Evolutionary conservation across 768 basidiomycete genomes (phyloP).

Genomic region (Hygrocybe punicea): DNA sequence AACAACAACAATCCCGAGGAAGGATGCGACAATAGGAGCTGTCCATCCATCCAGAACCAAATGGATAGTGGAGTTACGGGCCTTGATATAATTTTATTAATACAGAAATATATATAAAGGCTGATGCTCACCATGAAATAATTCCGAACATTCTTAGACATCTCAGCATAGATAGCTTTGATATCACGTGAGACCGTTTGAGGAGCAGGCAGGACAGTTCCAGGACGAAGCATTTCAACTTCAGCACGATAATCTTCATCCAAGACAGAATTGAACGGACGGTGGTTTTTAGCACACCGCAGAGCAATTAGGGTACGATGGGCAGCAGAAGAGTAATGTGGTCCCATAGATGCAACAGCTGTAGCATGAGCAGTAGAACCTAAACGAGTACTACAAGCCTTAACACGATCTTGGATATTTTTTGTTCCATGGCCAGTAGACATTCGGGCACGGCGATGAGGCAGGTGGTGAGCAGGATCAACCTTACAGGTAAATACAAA

Average conservation of each 20-base stretch:
- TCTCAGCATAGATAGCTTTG: constrained; percentile 10
- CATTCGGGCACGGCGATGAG: constrained; percentile 1
- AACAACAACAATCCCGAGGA: constrained; percentile 31
- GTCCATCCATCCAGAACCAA: constrained; percentile 37
- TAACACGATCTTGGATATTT: constrained; percentile 7
- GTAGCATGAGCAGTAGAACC: neutral
- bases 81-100: constrained; percentile 5
- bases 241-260: constrained; percentile 25
- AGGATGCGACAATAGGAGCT: constrained; percentile 25
- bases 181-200: constrained; percentile 23
- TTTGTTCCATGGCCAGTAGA: constrained; percentile 9
- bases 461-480: neutral
- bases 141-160: constrained; percentile 9
- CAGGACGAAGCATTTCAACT: constrained; percentile 28
- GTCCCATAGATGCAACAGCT: neutral
- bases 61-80: constrained; percentile 21
- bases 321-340: constrained; percentile 7
- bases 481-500: constrained; percentile 15
- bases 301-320: constrained; percentile 27
- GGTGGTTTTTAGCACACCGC: constrained; percentile 15
- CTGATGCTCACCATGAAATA: neutral
- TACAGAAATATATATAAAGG: neutral
- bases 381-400: neutral
- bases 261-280: constrained; percentile 23
- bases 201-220: constrained; percentile 23